A percentile compares a stretch with the other conserved stretches of the same genome.
These are phyloP conservation scores for Draba incana DNA, from an alignment of 345 rosid species.

Conservation along the genomic window DNA sequence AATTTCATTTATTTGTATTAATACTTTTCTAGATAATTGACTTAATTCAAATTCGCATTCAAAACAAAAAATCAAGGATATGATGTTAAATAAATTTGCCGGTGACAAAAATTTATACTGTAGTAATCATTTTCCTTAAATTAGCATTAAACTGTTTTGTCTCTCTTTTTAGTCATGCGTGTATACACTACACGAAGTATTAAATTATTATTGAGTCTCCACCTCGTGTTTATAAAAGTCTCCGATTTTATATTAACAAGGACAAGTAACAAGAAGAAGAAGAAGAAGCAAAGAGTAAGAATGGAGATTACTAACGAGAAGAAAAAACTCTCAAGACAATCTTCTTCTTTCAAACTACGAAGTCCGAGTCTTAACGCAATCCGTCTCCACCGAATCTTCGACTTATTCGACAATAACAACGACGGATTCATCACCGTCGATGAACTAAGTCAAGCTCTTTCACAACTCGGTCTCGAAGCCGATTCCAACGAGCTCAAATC, in stretches of 20 bases:
- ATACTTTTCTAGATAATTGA: too few relatives aligned
- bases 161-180: too few relatives aligned
- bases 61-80: too few relatives aligned
- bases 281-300: constrained; percentile 12
- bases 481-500: constrained; percentile 63
- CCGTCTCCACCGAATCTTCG: constrained; percentile 77
- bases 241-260: constrained; percentile 9
- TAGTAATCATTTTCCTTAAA: too few relatives aligned
- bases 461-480: constrained; percentile 62
- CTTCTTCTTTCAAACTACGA: constrained; percentile 56
- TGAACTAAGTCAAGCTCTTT: constrained; percentile 66
- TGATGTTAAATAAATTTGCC: too few relatives aligned
- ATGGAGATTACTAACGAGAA: constrained; percentile 39
- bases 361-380: constrained; percentile 65
- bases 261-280: neutral
- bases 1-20: too few relatives aligned
- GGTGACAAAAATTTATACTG: too few relatives aligned
- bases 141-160: too few relatives aligned
- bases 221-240: constrained; percentile 17
- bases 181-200: too few relatives aligned
- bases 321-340: constrained; percentile 31
- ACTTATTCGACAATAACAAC: constrained; percentile 74
- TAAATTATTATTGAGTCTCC: neutral
- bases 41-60: too few relatives aligned
- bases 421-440: constrained; percentile 64